These are phyloP conservation scores for Lactuca sativa DNA, from an alignment of 129 eudicot genomes.

Conservation along the genomic window DNA sequence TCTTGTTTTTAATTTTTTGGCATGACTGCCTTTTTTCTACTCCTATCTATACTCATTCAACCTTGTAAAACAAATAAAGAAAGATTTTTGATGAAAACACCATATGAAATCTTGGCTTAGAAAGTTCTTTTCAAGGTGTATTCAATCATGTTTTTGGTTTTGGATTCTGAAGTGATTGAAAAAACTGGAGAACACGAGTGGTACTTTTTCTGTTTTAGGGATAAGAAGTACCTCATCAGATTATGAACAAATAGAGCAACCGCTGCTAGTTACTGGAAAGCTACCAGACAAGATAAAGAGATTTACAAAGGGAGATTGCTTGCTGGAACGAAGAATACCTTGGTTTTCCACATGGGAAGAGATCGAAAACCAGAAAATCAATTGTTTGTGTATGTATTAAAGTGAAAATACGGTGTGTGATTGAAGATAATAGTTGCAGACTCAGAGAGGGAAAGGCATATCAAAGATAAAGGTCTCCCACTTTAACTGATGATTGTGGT, in stretches of 20 bases:
- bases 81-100: constrained; percentile 22
- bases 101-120: constrained; percentile 23
- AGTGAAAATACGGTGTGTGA: constrained; percentile 54
- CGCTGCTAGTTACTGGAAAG: constrained; percentile 92
- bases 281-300: constrained; percentile 93
- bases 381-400: constrained; percentile 85
- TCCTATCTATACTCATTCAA: constrained; percentile 5
- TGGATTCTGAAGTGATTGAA: constrained; percentile 55
- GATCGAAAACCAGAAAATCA: constrained; percentile 91
- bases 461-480: too few species aligned
- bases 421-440: too few species aligned
- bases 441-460: too few species aligned
- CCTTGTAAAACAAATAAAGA: background rate
- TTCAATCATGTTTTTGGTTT: background rate
- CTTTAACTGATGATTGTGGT: too few species aligned
- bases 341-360: constrained; percentile 90
- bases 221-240: constrained; percentile 95
- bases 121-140: background rate
- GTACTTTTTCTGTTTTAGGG: constrained; percentile 92
- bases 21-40: background rate
- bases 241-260: constrained; percentile 92
- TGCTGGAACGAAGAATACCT: constrained; percentile 91
- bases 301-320: constrained; percentile 66
- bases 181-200: constrained; percentile 95
- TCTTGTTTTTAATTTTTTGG: too few species aligned